phyloP scores from a whole-genome alignment of 2,329 filamentous ascomycete species.

The Trichoderma koningii region DNA sequence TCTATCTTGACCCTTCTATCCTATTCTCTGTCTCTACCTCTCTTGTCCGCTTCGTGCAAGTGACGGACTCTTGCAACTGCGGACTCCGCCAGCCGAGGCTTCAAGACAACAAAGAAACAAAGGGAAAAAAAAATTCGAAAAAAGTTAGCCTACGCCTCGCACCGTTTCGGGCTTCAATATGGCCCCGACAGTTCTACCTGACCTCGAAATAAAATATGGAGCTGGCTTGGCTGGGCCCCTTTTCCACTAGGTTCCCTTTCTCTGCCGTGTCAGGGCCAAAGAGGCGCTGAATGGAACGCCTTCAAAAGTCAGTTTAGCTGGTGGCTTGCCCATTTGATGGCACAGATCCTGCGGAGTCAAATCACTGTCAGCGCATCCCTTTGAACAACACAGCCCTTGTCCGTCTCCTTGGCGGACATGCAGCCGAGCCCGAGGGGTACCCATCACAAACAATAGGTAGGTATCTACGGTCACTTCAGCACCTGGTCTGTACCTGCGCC shows the following conservation, averaged over 20 bases:
- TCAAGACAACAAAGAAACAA: not conserved
- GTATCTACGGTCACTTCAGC: too few relatives aligned
- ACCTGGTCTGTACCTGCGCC: conserved; percentile 6
- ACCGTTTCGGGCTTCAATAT: not conserved
- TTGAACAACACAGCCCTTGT: not conserved
- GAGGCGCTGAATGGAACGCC: not conserved
- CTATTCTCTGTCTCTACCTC: not conserved
- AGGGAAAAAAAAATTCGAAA: too few relatives aligned
- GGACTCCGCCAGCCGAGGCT: not conserved
- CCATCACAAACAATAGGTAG: conserved; percentile 1
- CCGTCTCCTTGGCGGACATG: not conserved
- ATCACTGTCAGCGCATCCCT: too few relatives aligned
- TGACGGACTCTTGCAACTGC: too few relatives aligned
- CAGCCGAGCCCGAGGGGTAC: not conserved
- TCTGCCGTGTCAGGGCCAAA: conserved; percentile 1
- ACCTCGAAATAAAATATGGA: conserved; percentile 4
- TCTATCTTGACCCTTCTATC: conserved; percentile 4
- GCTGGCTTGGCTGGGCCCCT: not conserved
- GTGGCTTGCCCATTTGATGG: not conserved
- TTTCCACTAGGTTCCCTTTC: not conserved
- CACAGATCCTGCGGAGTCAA: not conserved
- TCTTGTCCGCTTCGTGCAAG: not conserved
- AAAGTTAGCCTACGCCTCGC: not conserved
- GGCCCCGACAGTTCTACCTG: not conserved
- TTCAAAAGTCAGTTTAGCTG: conserved; percentile 7